phyloP scores from a whole-genome alignment of 306 rosid genomes.

The Vigna nakashimae region DNA sequence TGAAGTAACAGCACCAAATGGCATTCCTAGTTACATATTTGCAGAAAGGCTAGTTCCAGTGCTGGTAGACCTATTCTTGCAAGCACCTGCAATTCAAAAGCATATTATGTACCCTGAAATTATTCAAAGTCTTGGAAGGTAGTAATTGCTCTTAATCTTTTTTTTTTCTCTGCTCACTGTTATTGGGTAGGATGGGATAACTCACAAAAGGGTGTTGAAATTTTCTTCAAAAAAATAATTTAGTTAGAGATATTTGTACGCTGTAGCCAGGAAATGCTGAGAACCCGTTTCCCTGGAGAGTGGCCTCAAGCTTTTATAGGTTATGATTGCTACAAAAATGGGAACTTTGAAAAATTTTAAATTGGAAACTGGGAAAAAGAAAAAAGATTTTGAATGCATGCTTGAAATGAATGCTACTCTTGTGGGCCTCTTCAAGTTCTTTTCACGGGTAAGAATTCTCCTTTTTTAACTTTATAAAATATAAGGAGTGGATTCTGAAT shows the following conservation, averaged over 20 bases:
- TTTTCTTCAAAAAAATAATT: no score
- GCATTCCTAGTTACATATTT: conserved; percentile 72
- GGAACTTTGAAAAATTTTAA: conserved; percentile 13
- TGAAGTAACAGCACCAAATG: conserved; percentile 54
- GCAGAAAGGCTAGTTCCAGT: conserved; percentile 91
- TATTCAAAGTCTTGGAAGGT: conserved; percentile 95
- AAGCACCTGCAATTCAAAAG: conserved; percentile 80
- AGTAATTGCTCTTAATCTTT: conserved; percentile 48
- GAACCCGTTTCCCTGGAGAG: conserved; percentile 19
- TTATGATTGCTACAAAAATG: conserved; percentile 17
- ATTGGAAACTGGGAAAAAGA: conserved; percentile 20
- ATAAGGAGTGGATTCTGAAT: not conserved
- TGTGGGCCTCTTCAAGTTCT: not conserved
- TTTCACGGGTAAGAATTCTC: not conserved
- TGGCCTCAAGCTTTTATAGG: conserved; percentile 11
- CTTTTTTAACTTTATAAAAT: not conserved
- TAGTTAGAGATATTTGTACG: conserved; percentile 14
- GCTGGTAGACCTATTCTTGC: conserved; percentile 84
- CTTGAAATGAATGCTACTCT: conserved; percentile 26
- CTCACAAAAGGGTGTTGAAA: not conserved
- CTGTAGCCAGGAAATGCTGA: conserved; percentile 6
- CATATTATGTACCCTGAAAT: conserved; percentile 85
- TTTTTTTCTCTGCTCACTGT: conserved; percentile 18
- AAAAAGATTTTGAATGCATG: conserved; percentile 2
- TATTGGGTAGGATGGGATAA: conserved; percentile 25